A percentile compares a stretch with the other conserved stretches of the same genome.
Conservation (phyloP, 352 stramenopile genomes). For the Ophiocytium majus region DNA sequence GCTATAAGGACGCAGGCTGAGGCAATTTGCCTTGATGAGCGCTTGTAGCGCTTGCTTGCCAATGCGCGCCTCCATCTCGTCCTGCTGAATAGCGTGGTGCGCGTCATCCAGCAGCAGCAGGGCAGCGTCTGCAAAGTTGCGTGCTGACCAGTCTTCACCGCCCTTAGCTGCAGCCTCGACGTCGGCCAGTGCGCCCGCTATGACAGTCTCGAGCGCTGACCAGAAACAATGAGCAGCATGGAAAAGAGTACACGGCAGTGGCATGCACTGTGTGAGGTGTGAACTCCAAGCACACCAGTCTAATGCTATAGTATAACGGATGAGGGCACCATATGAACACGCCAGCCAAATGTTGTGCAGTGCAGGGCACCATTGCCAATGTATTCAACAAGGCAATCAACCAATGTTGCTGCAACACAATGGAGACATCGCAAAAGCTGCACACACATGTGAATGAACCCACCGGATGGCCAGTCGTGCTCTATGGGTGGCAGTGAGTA, state of each 20-base stretch:
- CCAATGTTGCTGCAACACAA: too few species aligned
- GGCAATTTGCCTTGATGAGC: background rate
- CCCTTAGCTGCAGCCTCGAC: slow-evolving; percentile 7
- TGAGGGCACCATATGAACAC: background rate
- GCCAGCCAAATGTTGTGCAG: background rate
- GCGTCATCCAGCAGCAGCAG: slow-evolving; percentile 6
- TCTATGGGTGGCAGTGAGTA: background rate
- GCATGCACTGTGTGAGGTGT: too few species aligned
- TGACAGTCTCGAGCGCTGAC: background rate
- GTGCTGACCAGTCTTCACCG: background rate
- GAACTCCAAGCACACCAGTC: background rate
- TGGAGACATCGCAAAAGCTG: too few species aligned
- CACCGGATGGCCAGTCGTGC: background rate
- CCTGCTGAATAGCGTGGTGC: background rate
- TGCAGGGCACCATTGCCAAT: background rate
- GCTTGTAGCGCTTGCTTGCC: background rate
- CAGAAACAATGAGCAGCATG: too few species aligned
- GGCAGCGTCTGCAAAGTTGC: background rate
- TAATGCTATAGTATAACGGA: background rate
- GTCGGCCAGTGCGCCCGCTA: background rate
- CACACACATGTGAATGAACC: background rate
- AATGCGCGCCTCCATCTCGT: background rate
- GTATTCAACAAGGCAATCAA: too few species aligned
- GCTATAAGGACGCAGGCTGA: background rate
- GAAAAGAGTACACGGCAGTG: too few species aligned